These are phyloP conservation scores for Daldinia grandis DNA, from an alignment of 495 filamentous ascomycete species.

Conservation along the genomic window DNA sequence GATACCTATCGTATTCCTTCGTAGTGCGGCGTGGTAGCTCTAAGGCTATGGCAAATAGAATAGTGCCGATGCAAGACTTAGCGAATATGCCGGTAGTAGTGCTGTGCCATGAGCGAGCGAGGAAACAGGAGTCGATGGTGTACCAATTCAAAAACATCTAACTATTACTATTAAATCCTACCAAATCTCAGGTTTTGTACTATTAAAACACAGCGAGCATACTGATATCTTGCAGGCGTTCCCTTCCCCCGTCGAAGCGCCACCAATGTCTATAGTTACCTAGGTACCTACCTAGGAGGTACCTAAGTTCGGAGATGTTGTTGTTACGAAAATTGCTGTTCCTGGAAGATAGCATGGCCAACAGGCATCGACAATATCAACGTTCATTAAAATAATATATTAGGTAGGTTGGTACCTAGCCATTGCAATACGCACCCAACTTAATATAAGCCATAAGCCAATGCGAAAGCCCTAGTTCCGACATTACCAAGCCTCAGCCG, in stretches of 20 bases:
- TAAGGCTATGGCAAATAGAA: background rate
- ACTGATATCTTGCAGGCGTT: background rate
- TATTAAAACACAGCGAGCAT: background rate
- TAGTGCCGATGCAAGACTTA: slow-evolving; percentile 72
- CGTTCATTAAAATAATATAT: slow-evolving; percentile 26
- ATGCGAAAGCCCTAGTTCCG: slow-evolving; percentile 6
- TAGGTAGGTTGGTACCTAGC: no score
- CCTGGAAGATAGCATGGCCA: background rate
- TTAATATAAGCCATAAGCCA: background rate
- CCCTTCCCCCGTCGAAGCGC: background rate
- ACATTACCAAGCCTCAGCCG: background rate
- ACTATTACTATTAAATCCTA: no score
- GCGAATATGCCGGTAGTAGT: slow-evolving; percentile 68
- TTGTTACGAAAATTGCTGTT: background rate
- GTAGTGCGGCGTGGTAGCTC: slow-evolving; percentile 60
- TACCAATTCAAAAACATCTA: slow-evolving; percentile 84
- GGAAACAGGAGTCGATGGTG: slow-evolving; percentile 73
- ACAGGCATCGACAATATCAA: slow-evolving; percentile 13
- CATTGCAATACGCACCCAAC: no score
- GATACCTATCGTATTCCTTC: slow-evolving; percentile 69
- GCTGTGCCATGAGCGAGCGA: slow-evolving; percentile 69
- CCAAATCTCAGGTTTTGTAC: background rate
- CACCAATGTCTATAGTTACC: background rate
- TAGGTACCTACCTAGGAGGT: no score
- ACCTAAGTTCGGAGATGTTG: background rate